Base-by-base conservation (phyloP, 306 rosid species). In the Malus fusca region DNA sequence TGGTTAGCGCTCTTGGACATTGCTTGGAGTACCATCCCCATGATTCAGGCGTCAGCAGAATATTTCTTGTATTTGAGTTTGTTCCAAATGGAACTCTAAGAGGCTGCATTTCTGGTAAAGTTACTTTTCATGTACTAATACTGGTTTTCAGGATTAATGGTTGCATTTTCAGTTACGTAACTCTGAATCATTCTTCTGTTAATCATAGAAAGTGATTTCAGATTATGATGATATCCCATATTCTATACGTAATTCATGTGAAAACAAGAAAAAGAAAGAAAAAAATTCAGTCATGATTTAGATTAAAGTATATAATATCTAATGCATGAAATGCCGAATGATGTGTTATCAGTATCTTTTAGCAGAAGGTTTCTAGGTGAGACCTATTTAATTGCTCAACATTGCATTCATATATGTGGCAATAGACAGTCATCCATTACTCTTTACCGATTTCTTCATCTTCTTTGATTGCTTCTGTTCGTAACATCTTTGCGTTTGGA, bases 1-100 rank as follows among this genome's bases (percentile, higher is more conserved):
- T 95, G 86, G 90, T 87, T 79, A 88, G 96, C 69, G 84, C 92
- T 44, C 97, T 95, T 78, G 99, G 99, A n/a, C 99, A 95, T 86
- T 92, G 96, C 81, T 85, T 86, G 71, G 97, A 95, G 82, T 83
- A 83, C 88, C 81, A 71, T 68, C 88, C 82, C n/a, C 93, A 92
- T 65, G 92, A 88, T 71, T 84, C 96, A 43, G 76, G 84, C 65
- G 83, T 90, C 48, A 78, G 82, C 90, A 86, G 87, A 78, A 74
- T 95, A 44, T 88, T 73, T 81, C 83, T 92, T 59, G 79, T 95
- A 21, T 92, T 88, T 63, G 99, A 95, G 89, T 89, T 89, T 81
- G 83, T 84, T 79, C 90, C 93, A 21, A 85, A 84, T 68, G 86
- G 82, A 67, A 90, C 84, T 13, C 78, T 95, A 60, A 76, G 99